These are phyloP conservation scores for Rhodosporidiobolus odoratus DNA, from an alignment of 768 basidiomycete species.

Conservation along the genomic window DNA sequence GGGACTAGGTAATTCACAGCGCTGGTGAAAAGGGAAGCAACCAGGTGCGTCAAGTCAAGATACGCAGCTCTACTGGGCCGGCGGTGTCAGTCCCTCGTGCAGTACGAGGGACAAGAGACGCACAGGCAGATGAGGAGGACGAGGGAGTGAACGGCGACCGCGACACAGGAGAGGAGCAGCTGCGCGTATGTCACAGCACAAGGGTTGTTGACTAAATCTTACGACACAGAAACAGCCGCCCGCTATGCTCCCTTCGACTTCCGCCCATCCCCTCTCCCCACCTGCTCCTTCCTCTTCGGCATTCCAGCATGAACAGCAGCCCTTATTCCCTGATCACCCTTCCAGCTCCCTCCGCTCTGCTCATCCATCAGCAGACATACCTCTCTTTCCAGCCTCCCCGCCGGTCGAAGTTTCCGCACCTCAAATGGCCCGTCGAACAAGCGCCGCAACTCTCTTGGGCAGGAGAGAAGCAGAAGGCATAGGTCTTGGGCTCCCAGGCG, in stretches of 20 bases:
- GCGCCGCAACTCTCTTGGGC: background rate
- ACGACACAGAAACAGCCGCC: no score
- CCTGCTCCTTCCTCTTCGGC: background rate
- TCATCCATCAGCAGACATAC: background rate
- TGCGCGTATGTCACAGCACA: no score
- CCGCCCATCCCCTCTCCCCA: background rate
- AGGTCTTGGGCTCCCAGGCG: background rate
- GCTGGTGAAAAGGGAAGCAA: no score
- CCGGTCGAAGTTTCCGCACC: background rate
- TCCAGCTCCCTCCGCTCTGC: background rate
- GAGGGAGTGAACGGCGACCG: no score
- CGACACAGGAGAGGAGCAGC: no score
- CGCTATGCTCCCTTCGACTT: background rate
- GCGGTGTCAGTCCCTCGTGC: no score
- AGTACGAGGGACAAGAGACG: no score
- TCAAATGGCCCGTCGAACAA: background rate
- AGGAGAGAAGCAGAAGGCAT: background rate
- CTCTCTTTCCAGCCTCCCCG: conserved; percentile 9
- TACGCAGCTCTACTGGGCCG: no score
- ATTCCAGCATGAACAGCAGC: background rate
- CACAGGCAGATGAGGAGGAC: no score
- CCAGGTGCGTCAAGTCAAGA: no score
- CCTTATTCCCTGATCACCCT: background rate
- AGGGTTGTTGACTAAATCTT: no score
- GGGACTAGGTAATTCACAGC: no score